A percentile compares a stretch with the other conserved stretches of the same genome.
These are phyloP conservation scores for Singerocomus inundabilis DNA, from an alignment of 1,284 basidiomycete genomes.

Conservation along the genomic window DNA sequence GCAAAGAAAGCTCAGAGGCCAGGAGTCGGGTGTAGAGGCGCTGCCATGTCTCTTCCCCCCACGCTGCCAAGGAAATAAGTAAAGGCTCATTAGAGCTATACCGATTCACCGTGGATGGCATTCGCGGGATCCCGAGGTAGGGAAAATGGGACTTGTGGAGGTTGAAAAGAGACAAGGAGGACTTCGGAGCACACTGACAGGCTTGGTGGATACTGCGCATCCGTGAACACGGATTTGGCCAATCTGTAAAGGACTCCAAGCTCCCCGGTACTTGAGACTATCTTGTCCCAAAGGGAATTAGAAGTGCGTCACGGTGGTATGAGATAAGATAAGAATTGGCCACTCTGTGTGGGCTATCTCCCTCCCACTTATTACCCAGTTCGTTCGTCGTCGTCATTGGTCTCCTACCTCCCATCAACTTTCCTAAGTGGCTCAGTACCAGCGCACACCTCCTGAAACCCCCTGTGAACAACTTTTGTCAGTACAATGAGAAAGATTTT, in stretches of 20 bases:
- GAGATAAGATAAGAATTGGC: neutral
- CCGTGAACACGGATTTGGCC: too few relatives aligned
- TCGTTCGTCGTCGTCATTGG: constrained; percentile 51
- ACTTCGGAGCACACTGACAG: neutral
- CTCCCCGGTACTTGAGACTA: too few relatives aligned
- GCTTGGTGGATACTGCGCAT: too few relatives aligned
- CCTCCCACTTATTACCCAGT: too few relatives aligned
- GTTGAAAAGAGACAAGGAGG: neutral
- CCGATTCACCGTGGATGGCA: constrained; percentile 1
- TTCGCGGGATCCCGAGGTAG: too few relatives aligned
- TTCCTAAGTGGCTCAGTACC: constrained; percentile 81
- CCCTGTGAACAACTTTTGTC: constrained; percentile 88
- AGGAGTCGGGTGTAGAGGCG: neutral
- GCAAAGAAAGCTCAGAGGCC: constrained; percentile 8
- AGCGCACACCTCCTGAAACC: constrained; percentile 80
- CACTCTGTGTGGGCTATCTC: too few relatives aligned
- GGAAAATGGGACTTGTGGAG: neutral
- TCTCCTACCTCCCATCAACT: constrained; percentile 73
- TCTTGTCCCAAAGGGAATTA: too few relatives aligned
- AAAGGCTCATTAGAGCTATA: too few relatives aligned
- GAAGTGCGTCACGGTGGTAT: neutral
- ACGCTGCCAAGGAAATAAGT: neutral
- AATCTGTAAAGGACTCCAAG: too few relatives aligned
- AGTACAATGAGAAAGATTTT: constrained; percentile 84
- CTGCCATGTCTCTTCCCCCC: neutral